Evolutionary conservation across 2,329 filamentous ascomycete species (phyloP), one percentile per base, ranked within the genome.

Genomic region (Nakataea oryzae): DNA sequence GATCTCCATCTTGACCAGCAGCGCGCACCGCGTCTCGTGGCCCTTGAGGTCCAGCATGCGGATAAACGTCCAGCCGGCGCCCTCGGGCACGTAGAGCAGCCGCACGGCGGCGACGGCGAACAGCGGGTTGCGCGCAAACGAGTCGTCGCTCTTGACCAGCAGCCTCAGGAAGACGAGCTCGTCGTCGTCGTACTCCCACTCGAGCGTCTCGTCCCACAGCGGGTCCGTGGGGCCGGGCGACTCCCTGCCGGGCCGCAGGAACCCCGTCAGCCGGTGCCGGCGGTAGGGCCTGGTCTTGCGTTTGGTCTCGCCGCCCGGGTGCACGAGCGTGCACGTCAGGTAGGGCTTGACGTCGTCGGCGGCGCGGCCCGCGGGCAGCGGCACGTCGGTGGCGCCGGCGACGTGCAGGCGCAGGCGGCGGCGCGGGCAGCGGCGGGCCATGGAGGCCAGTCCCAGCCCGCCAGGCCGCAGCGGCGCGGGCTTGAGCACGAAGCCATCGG

Each of bases 121-220:
- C 61, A 85, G 81, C 0, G 86, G 85, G 66, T 89, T 89, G 57
- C 74, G 74, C 0, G 83, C 74, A 71, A 84, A 89, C 64, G 78
- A 79, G 63, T 86, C 84, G 63, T 89, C 86, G 65, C 81, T 86
- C 76, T 89, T 89, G 73, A 89, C 78, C 55, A 88, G 74, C 63
- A 89, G 77, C 0, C 86, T 77, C 66, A 89, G 65, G 67, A 89
- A 89, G 0, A 81, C 80, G 58, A 89, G 69, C 69, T 88, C 86
- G 66, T 84, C 87, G 62, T 88, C 86, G 7, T 86, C 82, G 67
- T 83, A 89, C 64, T 86, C 83, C 86, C 86, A 89, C 68, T 87
- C 84, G 11, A 89, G 74, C 17, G 74, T 76, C 70, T 89, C 85
- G 65, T 88, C 80, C 86, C 85, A 89, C 9, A 89, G 60, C 0